Conservation (phyloP, 768 basidiomycete species). For the Amanita jacksonii region DNA sequence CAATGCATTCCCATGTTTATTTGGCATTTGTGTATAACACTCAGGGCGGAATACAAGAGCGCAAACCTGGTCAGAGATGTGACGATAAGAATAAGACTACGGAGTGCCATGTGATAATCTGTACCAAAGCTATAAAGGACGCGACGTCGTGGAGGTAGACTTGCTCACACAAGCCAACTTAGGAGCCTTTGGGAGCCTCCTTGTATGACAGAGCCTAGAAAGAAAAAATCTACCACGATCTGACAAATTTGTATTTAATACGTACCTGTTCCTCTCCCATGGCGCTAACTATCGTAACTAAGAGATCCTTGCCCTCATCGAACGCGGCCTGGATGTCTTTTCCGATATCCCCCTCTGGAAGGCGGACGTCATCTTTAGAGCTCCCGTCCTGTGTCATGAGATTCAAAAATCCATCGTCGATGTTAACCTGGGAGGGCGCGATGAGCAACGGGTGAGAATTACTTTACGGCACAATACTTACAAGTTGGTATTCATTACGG, state of each 20-base stretch:
- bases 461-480: conserved; percentile 25
- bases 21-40: conserved; percentile 1
- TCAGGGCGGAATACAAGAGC: not conserved
- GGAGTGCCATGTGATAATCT: not conserved
- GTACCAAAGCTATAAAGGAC: not conserved
- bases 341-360: conserved; percentile 84
- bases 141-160: not conserved
- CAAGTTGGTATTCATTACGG: conserved; percentile 87
- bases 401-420: conserved; percentile 94
- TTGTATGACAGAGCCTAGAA: conserved; percentile 72
- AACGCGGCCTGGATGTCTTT: conserved; percentile 58
- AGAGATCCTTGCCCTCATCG: conserved; percentile 79
- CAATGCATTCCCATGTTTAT: not conserved
- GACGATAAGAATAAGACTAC: conserved; percentile 3
- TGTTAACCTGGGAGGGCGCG: conserved; percentile 49
- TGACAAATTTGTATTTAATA: not conserved
- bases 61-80: conserved; percentile 2
- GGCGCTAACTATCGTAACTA: conserved; percentile 78
- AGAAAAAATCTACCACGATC: conserved; percentile 6
- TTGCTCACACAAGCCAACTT: conserved; percentile 9
- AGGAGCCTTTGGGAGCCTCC: conserved; percentile 69
- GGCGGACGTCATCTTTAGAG: conserved; percentile 88
- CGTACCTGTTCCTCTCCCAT: conserved; percentile 87
- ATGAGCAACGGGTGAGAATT: conserved; percentile 9
- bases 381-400: conserved; percentile 76